Conservation (phyloP, 768 basidiomycete species). For the Termitomyces sp. region DNA sequence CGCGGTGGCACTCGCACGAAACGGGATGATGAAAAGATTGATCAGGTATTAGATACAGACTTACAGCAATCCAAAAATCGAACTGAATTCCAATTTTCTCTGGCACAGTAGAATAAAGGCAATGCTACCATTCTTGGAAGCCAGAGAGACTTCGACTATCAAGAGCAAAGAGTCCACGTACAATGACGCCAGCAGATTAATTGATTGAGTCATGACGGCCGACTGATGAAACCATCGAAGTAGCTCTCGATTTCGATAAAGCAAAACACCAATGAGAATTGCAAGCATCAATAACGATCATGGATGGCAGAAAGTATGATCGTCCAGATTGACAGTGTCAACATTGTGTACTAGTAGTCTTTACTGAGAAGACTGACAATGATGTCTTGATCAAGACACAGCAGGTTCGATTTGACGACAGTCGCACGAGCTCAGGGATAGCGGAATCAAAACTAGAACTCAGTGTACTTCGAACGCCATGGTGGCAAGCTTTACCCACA, state of each 20-base stretch:
- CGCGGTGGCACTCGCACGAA: constrained; percentile 18
- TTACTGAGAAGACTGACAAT: constrained; percentile 10
- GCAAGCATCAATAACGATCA: constrained; percentile 16
- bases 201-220: constrained; percentile 22
- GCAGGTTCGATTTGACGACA: constrained; percentile 23
- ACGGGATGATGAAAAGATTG: neutral
- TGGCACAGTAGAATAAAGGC: constrained; percentile 21
- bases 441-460: constrained; percentile 20
- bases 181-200: constrained; percentile 14
- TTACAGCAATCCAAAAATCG: constrained; percentile 22
- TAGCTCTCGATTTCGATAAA: constrained; percentile 21
- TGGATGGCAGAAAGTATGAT: constrained; percentile 15
- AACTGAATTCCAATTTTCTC: constrained; percentile 19
- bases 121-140: constrained; percentile 11
- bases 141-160: neutral
- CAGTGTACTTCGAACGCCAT: too few relatives aligned
- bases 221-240: constrained; percentile 20
- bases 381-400: constrained; percentile 19
- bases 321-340: constrained; percentile 16
- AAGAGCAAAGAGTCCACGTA: neutral
- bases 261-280: constrained; percentile 18
- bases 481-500: too few relatives aligned
- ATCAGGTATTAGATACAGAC: constrained; percentile 6
- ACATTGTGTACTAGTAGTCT: neutral
- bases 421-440: constrained; percentile 15